Percentiles rank a stretch among this genome's conserved stretches.
These are phyloP conservation scores for Linum trigynum DNA, from an alignment of 345 rosid species.

Conservation along the genomic window DNA sequence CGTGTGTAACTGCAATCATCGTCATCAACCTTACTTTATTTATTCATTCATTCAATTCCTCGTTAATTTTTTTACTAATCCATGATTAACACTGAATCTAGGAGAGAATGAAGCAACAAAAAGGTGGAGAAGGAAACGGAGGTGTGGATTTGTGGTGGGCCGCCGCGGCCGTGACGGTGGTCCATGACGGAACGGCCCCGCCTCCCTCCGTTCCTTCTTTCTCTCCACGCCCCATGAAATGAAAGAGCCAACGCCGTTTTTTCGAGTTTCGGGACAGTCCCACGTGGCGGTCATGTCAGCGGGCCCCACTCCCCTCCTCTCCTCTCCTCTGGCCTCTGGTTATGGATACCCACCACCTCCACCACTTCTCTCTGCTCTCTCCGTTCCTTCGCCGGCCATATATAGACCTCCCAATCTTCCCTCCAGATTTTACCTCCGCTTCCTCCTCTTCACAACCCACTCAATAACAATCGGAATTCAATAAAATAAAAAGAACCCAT, in stretches of 20 bases:
- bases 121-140: no score
- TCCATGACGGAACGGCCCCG: slow-evolving; percentile 9
- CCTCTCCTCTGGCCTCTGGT: slow-evolving; percentile 16
- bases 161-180: not conserved
- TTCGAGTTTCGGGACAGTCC: slow-evolving; percentile 24
- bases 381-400: slow-evolving; percentile 9
- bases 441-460: not conserved
- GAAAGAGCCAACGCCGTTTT: slow-evolving; percentile 12
- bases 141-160: no score
- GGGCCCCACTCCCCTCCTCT: slow-evolving; percentile 29
- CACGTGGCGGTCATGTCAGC: slow-evolving; percentile 58
- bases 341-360: slow-evolving; percentile 21
- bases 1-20: no score
- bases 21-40: no score
- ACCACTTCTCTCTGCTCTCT: not conserved
- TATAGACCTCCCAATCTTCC: slow-evolving; percentile 11
- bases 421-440: not conserved
- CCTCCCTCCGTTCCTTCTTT: slow-evolving; percentile 29
- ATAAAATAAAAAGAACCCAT: not conserved
- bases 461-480: not conserved
- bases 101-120: slow-evolving; percentile 7
- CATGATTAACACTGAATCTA: slow-evolving; percentile 29
- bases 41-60: no score
- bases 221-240: slow-evolving; percentile 10
- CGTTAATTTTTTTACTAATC: slow-evolving; percentile 6